These are phyloP conservation scores for Arctostaphylos glauca DNA, from an alignment of 148 eudicot genomes.

Conservation along the genomic window DNA sequence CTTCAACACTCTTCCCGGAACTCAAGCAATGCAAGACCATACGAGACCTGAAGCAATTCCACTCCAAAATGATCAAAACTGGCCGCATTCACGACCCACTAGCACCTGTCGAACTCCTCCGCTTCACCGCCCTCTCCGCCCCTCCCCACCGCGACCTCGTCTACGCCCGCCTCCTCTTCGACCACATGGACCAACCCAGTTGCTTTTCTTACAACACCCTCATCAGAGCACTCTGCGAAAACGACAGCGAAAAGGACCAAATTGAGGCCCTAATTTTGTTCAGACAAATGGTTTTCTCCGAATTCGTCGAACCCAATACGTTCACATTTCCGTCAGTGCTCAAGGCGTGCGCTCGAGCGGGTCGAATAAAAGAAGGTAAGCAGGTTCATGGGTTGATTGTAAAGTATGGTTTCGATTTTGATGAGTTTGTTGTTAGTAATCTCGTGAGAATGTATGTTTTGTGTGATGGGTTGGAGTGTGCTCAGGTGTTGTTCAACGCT, in stretches of 20 bases:
- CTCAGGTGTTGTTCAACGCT: conserved; percentile 34
- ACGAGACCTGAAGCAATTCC: conserved; percentile 45
- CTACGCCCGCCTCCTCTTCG: conserved; percentile 34
- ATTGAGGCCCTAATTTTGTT: conserved; percentile 27
- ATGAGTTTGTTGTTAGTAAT: conserved; percentile 53
- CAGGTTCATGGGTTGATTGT: conserved; percentile 41
- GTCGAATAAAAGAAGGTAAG: conserved; percentile 31
- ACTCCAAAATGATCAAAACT: conserved; percentile 57
- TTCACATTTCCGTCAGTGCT: conserved; percentile 61
- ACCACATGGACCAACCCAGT: conserved; percentile 32
- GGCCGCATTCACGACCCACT: conserved; percentile 57
- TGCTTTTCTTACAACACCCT: conserved; percentile 50
- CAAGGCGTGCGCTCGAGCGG: conserved; percentile 43
- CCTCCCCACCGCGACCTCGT: conserved; percentile 25
- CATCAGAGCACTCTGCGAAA: conserved; percentile 40
- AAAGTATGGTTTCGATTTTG: conserved; percentile 43
- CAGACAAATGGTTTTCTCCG: conserved; percentile 20
- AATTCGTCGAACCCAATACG: conserved; percentile 38
- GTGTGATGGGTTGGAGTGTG: conserved; percentile 44
- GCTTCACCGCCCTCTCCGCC: conserved; percentile 37
- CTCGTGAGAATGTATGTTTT: conserved; percentile 56
- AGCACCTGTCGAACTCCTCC: conserved; percentile 42
- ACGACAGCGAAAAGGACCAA: conserved; percentile 26
- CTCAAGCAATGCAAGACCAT: conserved; percentile 42
- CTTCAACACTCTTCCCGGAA: conserved; percentile 29